Evolutionary conservation across 202 grass and related monocot genomes (phyloP).

Genomic region (Dendrocalamus latiflorus): DNA sequence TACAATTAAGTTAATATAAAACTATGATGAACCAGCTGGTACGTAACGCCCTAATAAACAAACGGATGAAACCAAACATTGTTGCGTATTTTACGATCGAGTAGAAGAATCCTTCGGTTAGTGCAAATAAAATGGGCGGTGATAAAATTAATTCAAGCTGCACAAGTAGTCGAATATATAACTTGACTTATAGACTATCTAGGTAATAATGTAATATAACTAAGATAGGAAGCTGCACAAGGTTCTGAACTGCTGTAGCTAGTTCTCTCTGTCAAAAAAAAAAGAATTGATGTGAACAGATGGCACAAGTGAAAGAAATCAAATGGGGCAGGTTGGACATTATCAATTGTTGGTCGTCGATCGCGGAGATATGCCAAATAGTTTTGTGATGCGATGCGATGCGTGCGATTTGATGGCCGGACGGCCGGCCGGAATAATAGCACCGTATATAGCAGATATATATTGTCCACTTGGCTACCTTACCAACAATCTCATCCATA

Average conservation of each 20-base stretch:
- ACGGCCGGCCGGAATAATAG: not conserved
- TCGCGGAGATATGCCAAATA: not conserved
- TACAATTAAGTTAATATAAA: not conserved
- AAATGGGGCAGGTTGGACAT: not conserved
- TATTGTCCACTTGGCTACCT: not conserved
- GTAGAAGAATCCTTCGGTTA: no score
- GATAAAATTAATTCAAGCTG: not conserved
- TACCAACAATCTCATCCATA: not conserved
- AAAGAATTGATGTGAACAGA: no score
- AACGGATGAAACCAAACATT: no score
- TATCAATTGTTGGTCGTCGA: not conserved
- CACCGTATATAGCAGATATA: not conserved
- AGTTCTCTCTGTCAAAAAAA: no score
- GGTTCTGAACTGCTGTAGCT: no score
- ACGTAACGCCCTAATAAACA: not conserved
- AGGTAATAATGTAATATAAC: no score
- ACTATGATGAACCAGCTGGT: not conserved
- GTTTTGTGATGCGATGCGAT: not conserved
- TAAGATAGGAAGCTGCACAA: no score
- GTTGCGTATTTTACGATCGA: no score
- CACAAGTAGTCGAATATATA: not conserved
- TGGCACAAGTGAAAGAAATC: not conserved
- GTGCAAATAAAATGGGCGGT: not conserved
- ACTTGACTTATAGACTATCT: no score
- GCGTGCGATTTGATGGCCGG: not conserved